Conservation (phyloP, 805 yeast genomes). For the Pichia occidentalis region DNA sequence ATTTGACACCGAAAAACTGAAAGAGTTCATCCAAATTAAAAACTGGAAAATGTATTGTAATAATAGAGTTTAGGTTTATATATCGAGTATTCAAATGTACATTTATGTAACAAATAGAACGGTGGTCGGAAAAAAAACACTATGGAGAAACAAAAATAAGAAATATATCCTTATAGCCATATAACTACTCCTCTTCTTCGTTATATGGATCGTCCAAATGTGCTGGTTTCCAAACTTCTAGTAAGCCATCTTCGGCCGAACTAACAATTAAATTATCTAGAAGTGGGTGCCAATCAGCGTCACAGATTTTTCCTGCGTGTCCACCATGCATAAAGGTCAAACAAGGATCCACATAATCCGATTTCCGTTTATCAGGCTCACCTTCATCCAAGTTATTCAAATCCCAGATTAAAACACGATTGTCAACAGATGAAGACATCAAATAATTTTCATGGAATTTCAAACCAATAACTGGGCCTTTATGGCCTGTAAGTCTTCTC, state of each 20-base stretch:
- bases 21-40: constrained; percentile 31
- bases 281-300: constrained; percentile 59
- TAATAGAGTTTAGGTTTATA: neutral
- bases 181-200: constrained; percentile 32
- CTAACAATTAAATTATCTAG: constrained; percentile 54
- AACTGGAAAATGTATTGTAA: constrained; percentile 23
- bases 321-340: constrained; percentile 81
- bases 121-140: no score
- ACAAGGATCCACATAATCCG: constrained; percentile 66
- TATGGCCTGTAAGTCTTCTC: constrained; percentile 64
- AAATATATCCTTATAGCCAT: constrained; percentile 9
- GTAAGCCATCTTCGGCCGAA: constrained; percentile 67
- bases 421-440: constrained; percentile 57
- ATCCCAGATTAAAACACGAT: constrained; percentile 73
- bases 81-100: neutral
- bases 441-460: constrained; percentile 42
- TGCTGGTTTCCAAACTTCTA: constrained; percentile 73
- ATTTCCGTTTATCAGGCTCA: constrained; percentile 48
- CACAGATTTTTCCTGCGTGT: constrained; percentile 65
- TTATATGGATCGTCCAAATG: constrained; percentile 35
- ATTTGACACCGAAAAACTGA: constrained; percentile 21
- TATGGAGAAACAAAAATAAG: constrained; percentile 13
- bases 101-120: no score
- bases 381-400: constrained; percentile 50
- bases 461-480: constrained; percentile 47